Base-by-base conservation (phyloP, 2,329 filamentous ascomycete genomes). In the Aspergillus caelatus region DNA sequence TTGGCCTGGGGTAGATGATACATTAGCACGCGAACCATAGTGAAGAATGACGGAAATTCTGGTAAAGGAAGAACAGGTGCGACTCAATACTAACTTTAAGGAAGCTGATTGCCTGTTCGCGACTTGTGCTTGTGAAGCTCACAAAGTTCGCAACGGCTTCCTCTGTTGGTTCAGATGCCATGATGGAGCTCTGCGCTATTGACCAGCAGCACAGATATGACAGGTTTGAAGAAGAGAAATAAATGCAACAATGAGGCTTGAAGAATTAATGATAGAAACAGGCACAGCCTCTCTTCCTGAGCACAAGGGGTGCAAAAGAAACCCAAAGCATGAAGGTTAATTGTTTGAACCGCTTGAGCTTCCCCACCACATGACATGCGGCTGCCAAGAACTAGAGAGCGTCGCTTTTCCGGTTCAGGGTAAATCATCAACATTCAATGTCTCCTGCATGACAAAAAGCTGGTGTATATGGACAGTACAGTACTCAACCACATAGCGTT, bases 141-240 rank as follows among this genome's bases (percentile, higher is more conserved):
- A 79, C 74, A 63, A 81, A 81, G 66, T 74, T 77, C 32, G 70
- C 58, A 60, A 82, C 78, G 52, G 74, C 76, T 60, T 79, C 79
- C 65, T 81, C 78, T 53, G 74, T 67, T 28, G 77, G 77, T 72
- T 80, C 78, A 43, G 73, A 67, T 32, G 71, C 71, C 78, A 79
- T 79, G 41, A 58, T 62, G 64, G 50, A 48, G 63, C 30, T 55
- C 36, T 8, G 1, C 21, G 26, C 52, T 55, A 23, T 11, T 39
- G 3, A 39, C 32, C 19, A 19, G 52, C 14, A 55, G 32, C 26
- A 53, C 26, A 30, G 12, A 32, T n/a, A 34, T 32, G 50, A 21
- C 4, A 4, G n/a, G 2, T 4, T 36, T 12, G 12, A 19, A 54
- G 8, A 36, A 21, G 16, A 34, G 5, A n/a, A 36, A 39, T 19